A percentile compares a stretch with the other conserved stretches of the same genome.
Conservation (phyloP, 176 grass and related monocot species). For the Oryza glumipatula region DNA sequence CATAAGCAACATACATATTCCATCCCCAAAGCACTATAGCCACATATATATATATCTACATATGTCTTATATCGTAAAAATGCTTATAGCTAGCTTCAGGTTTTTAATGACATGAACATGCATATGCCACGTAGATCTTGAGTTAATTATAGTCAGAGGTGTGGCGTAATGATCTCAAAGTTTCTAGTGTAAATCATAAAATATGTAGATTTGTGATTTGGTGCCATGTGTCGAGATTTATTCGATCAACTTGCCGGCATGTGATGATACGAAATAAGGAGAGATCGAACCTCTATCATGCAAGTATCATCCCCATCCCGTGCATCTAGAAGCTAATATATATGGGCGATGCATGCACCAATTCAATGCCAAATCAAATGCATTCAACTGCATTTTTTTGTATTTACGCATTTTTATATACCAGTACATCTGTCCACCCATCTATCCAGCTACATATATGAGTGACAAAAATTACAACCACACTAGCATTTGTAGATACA, state of each 20-base stretch:
- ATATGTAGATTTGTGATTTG: slow-evolving; percentile 37
- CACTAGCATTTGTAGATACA: not conserved
- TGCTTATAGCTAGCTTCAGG: not conserved
- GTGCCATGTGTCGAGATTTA: slow-evolving; percentile 54
- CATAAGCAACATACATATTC: not conserved
- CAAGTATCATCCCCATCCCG: slow-evolving; percentile 29
- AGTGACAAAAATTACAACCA: not conserved
- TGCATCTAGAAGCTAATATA: slow-evolving; percentile 48
- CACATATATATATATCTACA: no score
- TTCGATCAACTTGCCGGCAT: slow-evolving; percentile 40
- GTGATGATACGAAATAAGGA: slow-evolving; percentile 42
- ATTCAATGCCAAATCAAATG: slow-evolving; percentile 48
- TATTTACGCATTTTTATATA: slow-evolving; percentile 25
- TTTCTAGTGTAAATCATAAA: slow-evolving; percentile 12
- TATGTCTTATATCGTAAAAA: no score
- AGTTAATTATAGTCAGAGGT: not conserved
- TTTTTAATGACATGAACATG: slow-evolving; percentile 23
- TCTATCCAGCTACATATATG: not conserved
- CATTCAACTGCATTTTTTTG: slow-evolving; percentile 38
- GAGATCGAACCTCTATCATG: not conserved
- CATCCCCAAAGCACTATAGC: no score
- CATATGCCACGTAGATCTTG: slow-evolving; percentile 33
- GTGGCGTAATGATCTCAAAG: not conserved
- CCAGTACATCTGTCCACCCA: slow-evolving; percentile 18
- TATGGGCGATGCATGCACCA: slow-evolving; percentile 31